A percentile compares a stretch with the other conserved stretches of the same genome.
Evolutionary conservation across 1,139 yeast species (phyloP).

Genomic region (Pneumocystis wakefieldiae): DNA sequence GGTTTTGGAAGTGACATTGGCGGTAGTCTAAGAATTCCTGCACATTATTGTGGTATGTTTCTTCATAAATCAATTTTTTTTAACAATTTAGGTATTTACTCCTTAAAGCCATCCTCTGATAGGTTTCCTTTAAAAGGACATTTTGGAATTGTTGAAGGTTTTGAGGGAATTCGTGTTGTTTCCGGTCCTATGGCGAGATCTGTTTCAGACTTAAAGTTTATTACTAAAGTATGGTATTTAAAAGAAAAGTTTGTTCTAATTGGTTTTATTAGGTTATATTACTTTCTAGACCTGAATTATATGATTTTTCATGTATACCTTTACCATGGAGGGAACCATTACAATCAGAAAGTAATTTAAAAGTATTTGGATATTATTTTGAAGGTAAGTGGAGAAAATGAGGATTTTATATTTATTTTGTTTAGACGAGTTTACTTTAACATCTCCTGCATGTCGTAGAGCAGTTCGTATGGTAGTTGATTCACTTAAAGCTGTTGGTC

Average conservation of each 20-base stretch:
- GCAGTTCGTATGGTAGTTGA: slow-evolving; percentile 31
- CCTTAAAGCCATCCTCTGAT: slow-evolving; percentile 26
- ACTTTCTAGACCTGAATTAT: neutral
- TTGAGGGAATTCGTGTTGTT: slow-evolving; percentile 34
- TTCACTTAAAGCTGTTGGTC: slow-evolving; percentile 31
- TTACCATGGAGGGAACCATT: slow-evolving; percentile 30
- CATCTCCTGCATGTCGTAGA: slow-evolving; percentile 51
- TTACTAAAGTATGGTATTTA: slow-evolving; percentile 38
- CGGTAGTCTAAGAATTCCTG: slow-evolving; percentile 41
- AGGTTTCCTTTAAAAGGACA: slow-evolving; percentile 28
- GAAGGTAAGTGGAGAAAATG: slow-evolving; percentile 40
- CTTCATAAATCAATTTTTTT: slow-evolving; percentile 28
- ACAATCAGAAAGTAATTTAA: neutral
- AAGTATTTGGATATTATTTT: slow-evolving; percentile 33
- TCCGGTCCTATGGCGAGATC: slow-evolving; percentile 45
- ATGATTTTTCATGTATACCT: slow-evolving; percentile 34
- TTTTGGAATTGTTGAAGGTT: slow-evolving; percentile 26
- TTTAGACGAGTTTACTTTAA: neutral
- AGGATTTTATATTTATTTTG: neutral
- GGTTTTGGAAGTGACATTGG: slow-evolving; percentile 51
- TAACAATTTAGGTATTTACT: neutral
- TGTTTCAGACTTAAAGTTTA: slow-evolving; percentile 47
- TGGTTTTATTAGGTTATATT: neutral
- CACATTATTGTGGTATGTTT: slow-evolving; percentile 37
- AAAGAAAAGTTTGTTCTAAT: slow-evolving; percentile 46